Base-by-base conservation (phyloP, 2,329 filamentous ascomycete species). In the Drechslerella coelobrocha region DNA sequence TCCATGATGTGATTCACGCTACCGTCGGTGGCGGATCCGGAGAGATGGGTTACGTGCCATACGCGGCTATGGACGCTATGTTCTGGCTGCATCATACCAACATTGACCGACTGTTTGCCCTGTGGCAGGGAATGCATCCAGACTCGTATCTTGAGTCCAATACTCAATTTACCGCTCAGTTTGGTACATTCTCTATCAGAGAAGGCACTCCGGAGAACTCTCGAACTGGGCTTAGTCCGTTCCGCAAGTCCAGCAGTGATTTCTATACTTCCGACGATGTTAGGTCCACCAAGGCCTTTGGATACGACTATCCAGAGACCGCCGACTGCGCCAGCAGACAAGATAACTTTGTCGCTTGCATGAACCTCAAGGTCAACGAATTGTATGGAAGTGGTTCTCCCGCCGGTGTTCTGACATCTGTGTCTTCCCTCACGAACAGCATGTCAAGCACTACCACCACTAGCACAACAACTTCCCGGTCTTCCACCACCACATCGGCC, bases 11-110 rank as follows among this genome's bases (percentile, higher is more conserved):
- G 8, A 81, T 89, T 43, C 87, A 89, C 73, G 66, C 65, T 12
- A 61, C 74, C 31, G 60, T 75, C 26, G 75, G 76, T 55, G 68
- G 68, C 23, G 41, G 34, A 8, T 31, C 10, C n/a, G 59, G 59
- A 23, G 66, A 71, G 43, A 72, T 72, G 85, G 85, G 84, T 34
- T 89, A 85, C 78, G 85, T 87, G 43, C 86, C 87, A 17, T 88
- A 89, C 74, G 89, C 90, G 0, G 85, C 88, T 0, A 93, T 90
- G 76, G 91, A 94, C 76, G 89, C 90, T 0, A 80, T 90, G 8
- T 92, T 92, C 78, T 89, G 88, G 78, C 79, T 92, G 9, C 89
- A 92, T 75, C 90, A 93, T 75, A 81, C 83, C 72, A 91, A 89
- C 78, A 84, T 91, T 8, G 91, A 94, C 76, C 85, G 90, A 1